Percentiles rank a stretch among this genome's conserved stretches.
These are phyloP conservation scores for Punctularia strigosozonata DNA, from an alignment of 768 basidiomycete species.

Conservation along the genomic window DNA sequence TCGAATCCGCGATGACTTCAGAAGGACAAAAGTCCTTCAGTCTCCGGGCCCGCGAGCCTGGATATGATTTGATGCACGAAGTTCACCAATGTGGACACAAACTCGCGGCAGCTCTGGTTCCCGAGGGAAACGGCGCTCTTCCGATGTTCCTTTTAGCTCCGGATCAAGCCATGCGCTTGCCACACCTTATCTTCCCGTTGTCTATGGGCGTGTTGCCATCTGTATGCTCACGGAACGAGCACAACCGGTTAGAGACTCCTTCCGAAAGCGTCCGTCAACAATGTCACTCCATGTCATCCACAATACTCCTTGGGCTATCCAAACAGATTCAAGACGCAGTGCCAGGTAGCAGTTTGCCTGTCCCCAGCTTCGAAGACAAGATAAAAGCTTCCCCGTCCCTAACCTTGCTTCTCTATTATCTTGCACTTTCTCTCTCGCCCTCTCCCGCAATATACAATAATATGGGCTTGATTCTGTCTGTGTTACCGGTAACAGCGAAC, in stretches of 20 bases:
- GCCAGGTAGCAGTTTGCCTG: constrained; percentile 11
- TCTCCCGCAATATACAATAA: constrained; percentile 37
- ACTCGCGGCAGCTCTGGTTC: constrained; percentile 21
- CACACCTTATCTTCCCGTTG: constrained; percentile 24
- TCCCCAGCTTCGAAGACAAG: constrained; percentile 15
- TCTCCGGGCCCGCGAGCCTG: constrained; percentile 17
- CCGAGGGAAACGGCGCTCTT: constrained; percentile 24
- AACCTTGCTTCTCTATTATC: constrained; percentile 33
- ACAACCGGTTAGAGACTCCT: constrained; percentile 5
- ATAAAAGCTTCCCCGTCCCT: constrained; percentile 24
- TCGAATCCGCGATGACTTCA: constrained; percentile 12
- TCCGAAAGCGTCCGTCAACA: constrained; percentile 13
- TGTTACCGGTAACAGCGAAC: constrained; percentile 15
- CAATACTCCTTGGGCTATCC: constrained; percentile 32
- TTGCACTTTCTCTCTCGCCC: constrained; percentile 31
- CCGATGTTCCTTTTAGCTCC: constrained; percentile 32
- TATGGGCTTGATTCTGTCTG: constrained; percentile 34
- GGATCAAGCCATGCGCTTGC: constrained; percentile 23
- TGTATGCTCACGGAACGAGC: constrained; percentile 13
- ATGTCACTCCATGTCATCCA: constrained; percentile 23
- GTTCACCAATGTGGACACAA: constrained; percentile 22
- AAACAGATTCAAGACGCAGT: constrained; percentile 28
- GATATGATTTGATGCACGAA: constrained; percentile 22
- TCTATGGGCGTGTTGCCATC: constrained; percentile 22
- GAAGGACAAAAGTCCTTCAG: constrained; percentile 13